phyloP scores from a whole-genome alignment of 108 stramenopile species.

The Conticribra weissflogii region DNA sequence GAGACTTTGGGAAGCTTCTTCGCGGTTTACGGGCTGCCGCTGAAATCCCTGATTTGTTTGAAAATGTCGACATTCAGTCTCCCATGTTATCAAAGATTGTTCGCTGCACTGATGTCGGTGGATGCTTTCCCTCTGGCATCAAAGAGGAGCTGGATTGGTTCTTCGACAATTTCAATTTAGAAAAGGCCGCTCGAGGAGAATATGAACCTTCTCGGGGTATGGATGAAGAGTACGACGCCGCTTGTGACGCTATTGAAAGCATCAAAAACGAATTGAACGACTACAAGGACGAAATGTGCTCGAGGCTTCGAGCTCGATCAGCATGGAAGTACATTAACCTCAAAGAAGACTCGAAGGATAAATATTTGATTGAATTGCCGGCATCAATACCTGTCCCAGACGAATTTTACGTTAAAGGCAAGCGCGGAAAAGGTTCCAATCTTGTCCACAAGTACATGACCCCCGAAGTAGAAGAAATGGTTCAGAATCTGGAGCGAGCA shows the following conservation, averaged over 20 bases:
- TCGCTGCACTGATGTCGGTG: slow-evolving; percentile 69
- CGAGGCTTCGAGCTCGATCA: slow-evolving; percentile 49
- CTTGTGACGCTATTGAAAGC: slow-evolving; percentile 77
- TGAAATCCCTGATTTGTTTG: slow-evolving; percentile 83
- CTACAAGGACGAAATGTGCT: slow-evolving; percentile 86
- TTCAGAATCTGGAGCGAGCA: slow-evolving; percentile 85
- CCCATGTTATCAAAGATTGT: slow-evolving; percentile 79
- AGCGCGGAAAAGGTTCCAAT: slow-evolving; percentile 83
- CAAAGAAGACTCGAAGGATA: slow-evolving; percentile 94
- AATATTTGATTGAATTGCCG: slow-evolving; percentile 92
- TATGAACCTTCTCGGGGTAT: slow-evolving; percentile 91
- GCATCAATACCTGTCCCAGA: slow-evolving; percentile 85
- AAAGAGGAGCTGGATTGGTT: slow-evolving; percentile 85
- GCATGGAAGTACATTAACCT: slow-evolving; percentile 86
- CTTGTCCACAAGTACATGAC: slow-evolving; percentile 93
- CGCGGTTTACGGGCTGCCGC: slow-evolving; percentile 70
- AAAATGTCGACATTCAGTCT: slow-evolving; percentile 64
- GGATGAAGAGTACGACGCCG: slow-evolving; percentile 91
- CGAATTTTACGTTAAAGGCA: slow-evolving; percentile 83
- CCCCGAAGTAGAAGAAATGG: slow-evolving; percentile 69
- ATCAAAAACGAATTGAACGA: slow-evolving; percentile 77
- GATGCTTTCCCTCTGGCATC: slow-evolving; percentile 87
- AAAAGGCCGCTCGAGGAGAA: slow-evolving; percentile 79
- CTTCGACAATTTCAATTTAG: slow-evolving; percentile 92
- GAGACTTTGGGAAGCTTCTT: slow-evolving; percentile 82